Percentiles rank a stretch among this genome's conserved stretches.
phyloP scores from a whole-genome alignment of 441 rosid genomes.

The Capsella rubella region DNA sequence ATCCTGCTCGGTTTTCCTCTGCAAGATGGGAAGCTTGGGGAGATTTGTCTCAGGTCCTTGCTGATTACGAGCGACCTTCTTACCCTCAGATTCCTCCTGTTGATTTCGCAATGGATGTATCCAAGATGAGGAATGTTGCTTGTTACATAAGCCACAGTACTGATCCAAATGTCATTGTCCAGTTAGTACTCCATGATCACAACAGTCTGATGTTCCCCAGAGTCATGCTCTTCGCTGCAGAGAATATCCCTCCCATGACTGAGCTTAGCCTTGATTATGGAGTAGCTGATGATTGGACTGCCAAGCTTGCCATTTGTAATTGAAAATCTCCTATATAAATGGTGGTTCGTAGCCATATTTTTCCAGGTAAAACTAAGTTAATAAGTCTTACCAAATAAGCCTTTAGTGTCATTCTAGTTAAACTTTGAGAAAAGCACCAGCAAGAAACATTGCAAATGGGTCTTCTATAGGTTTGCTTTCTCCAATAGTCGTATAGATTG shows the following conservation, averaged over 20 bases:
- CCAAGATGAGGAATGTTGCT: slow-evolving; percentile 91
- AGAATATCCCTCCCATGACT: slow-evolving; percentile 84
- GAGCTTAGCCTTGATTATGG: slow-evolving; percentile 96
- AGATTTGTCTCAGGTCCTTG: slow-evolving; percentile 71
- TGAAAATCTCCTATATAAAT: slow-evolving; percentile 10
- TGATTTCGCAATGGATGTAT: slow-evolving; percentile 93
- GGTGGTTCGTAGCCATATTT: slow-evolving; percentile 1
- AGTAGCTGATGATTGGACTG: slow-evolving; percentile 74
- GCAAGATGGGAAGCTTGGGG: slow-evolving; percentile 90
- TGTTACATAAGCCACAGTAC: slow-evolving; percentile 91
- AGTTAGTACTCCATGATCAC: slow-evolving; percentile 84
- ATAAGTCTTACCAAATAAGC: neutral
- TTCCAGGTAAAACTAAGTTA: slow-evolving; percentile 33
- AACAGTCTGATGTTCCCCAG: slow-evolving; percentile 86
- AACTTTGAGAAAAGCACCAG: neutral
- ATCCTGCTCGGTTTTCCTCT: slow-evolving; percentile 74
- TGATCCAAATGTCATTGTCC: slow-evolving; percentile 85
- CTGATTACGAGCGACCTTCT: slow-evolving; percentile 60
- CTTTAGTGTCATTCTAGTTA: slow-evolving; percentile 1
- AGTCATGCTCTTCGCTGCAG: slow-evolving; percentile 87
- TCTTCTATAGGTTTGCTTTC: neutral
- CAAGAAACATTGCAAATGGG: slow-evolving; percentile 1
- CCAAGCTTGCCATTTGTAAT: slow-evolving; percentile 83
- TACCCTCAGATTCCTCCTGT: slow-evolving; percentile 77
- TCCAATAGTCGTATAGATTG: slow-evolving; percentile 4